These are phyloP conservation scores for Ustilago nuda DNA, from an alignment of 1,284 basidiomycete genomes.

Conservation along the genomic window DNA sequence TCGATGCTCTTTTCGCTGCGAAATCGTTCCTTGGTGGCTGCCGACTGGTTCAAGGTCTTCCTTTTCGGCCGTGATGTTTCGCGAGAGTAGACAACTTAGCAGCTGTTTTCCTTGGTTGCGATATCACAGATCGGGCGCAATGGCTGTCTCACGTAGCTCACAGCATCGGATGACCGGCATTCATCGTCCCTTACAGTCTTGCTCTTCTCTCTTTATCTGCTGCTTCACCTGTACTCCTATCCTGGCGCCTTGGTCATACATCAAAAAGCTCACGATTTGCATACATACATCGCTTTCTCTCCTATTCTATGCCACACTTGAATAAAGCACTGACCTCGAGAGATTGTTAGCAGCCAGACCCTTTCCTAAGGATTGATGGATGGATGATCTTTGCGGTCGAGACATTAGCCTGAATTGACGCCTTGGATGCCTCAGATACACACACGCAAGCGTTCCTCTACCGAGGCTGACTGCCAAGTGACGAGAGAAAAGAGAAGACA, in stretches of 20 bases:
- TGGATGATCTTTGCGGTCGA: neutral
- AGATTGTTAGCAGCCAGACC: too few relatives aligned
- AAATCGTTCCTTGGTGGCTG: conserved; percentile 58
- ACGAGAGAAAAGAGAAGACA: neutral
- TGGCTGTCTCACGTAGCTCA: neutral
- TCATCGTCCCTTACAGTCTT: neutral
- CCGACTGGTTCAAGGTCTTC: conserved; percentile 62
- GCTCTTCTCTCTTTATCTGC: neutral
- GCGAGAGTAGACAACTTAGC: conserved; percentile 30
- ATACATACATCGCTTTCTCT: neutral
- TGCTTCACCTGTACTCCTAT: conserved; percentile 13
- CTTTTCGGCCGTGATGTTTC: conserved; percentile 55
- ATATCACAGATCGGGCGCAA: neutral
- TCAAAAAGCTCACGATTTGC: conserved; percentile 2
- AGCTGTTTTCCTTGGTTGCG: neutral
- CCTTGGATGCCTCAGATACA: neutral
- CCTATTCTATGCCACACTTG: neutral
- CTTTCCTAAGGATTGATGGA: too few relatives aligned
- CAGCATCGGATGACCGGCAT: neutral
- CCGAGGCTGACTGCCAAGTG: neutral
- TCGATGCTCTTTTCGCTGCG: conserved; percentile 62
- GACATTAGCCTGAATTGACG: neutral
- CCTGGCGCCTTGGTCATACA: conserved; percentile 1
- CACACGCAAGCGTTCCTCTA: neutral
- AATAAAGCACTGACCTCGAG: neutral